Percentiles rank a stretch among this genome's conserved stretches.
Conservation (phyloP, 495 filamentous ascomycete genomes). For the Lineolata rhizophorae region DNA sequence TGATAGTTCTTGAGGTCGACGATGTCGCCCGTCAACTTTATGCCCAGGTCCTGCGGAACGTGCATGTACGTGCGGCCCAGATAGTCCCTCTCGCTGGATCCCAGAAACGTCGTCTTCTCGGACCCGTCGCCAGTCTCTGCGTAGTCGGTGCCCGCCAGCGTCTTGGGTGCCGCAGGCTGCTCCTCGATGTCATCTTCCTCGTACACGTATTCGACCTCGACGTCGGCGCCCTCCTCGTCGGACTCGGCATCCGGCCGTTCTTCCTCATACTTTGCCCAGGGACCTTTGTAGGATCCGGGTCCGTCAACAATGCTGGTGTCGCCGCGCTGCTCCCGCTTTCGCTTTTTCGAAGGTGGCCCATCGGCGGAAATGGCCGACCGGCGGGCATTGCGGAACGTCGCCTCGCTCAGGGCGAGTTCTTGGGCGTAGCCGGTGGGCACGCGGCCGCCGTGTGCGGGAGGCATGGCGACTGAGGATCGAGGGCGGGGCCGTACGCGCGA, state of each 20-base stretch:
- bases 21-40: slow-evolving; percentile 63
- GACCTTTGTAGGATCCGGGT: slow-evolving; percentile 68
- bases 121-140: slow-evolving; percentile 25
- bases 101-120: slow-evolving; percentile 61
- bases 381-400: slow-evolving; percentile 45
- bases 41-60: slow-evolving; percentile 82
- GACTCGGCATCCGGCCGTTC: slow-evolving; percentile 21
- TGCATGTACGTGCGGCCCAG: slow-evolving; percentile 87
- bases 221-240: slow-evolving; percentile 28
- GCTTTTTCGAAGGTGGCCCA: slow-evolving; percentile 44
- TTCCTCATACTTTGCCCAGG: slow-evolving; percentile 74
- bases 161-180: slow-evolving; percentile 27
- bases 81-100: slow-evolving; percentile 66
- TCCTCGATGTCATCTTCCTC: slow-evolving; percentile 38
- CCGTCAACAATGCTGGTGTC: slow-evolving; percentile 67
- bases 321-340: slow-evolving; percentile 63
- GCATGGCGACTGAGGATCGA: slow-evolving; percentile 19
- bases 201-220: slow-evolving; percentile 56
- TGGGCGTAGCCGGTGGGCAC: slow-evolving; percentile 76
- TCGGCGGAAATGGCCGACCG: slow-evolving; percentile 55
- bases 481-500: too few relatives aligned
- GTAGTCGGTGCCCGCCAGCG: slow-evolving; percentile 38
- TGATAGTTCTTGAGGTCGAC: slow-evolving; percentile 70
- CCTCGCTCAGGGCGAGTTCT: slow-evolving; percentile 73
- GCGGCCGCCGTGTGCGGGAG: slow-evolving; percentile 49